Conservation (phyloP, 495 filamentous ascomycete genomes). For the Echria macrotheca region DNA sequence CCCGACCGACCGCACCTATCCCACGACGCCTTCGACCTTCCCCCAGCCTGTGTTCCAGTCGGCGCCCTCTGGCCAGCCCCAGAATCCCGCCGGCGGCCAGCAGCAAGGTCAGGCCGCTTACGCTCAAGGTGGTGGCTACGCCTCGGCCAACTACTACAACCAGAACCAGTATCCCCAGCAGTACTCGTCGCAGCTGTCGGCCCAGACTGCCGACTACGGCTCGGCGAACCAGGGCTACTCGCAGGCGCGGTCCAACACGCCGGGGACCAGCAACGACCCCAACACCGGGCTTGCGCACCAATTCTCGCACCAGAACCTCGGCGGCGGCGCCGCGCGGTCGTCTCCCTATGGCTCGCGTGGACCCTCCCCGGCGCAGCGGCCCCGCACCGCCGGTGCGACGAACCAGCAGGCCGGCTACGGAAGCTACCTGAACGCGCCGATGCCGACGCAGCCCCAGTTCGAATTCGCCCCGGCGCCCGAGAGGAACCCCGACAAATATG, state of each 20-base stretch:
- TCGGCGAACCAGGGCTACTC: conserved; percentile 40
- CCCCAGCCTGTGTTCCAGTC: conserved; percentile 73
- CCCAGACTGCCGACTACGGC: conserved; percentile 26
- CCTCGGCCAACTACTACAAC: conserved; percentile 25
- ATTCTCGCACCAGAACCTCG: conserved; percentile 95
- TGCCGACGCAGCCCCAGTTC: conserved; percentile 46
- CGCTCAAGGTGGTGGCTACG: conserved; percentile 27
- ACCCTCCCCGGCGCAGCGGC: conserved; percentile 65
- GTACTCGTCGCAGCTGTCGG: conserved; percentile 28
- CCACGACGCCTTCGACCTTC: conserved; percentile 94
- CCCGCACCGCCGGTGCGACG: conserved; percentile 67
- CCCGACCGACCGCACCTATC: conserved; percentile 75
- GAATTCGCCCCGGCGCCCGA: conserved; percentile 59
- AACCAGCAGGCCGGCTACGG: conserved; percentile 55
- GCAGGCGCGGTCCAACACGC: conserved; percentile 52
- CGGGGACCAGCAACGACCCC: conserved; percentile 56
- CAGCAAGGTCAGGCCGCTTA: conserved; percentile 43
- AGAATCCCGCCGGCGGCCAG: conserved; percentile 8
- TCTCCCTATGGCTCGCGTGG: conserved; percentile 64
- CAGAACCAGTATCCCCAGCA: conserved; percentile 34
- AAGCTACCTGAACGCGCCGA: conserved; percentile 58
- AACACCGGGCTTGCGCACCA: conserved; percentile 88
- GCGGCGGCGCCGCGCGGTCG: conserved; percentile 55
- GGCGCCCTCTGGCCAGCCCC: conserved; percentile 23
- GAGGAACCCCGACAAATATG: conserved; percentile 71